A percentile compares a stretch with the other conserved stretches of the same genome.
These are phyloP conservation scores for Trichoderma sp. DNA, from an alignment of 2,329 filamentous ascomycete species.

Conservation along the genomic window DNA sequence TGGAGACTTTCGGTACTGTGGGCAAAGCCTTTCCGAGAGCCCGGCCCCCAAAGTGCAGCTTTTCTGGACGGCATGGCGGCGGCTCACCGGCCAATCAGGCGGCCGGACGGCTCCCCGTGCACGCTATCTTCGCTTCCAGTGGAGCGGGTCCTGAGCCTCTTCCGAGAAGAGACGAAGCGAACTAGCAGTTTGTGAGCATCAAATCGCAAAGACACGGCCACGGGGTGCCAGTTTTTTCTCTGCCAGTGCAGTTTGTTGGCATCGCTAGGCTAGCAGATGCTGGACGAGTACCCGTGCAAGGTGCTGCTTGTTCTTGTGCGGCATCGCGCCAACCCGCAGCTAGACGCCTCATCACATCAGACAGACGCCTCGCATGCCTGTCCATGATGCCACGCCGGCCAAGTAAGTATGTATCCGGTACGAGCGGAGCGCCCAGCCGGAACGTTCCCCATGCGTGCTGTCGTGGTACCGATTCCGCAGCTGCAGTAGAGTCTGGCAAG, in stretches of 20 bases:
- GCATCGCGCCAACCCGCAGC: not conserved
- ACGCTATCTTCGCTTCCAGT: conserved; percentile 30
- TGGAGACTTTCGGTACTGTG: not conserved
- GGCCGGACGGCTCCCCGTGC: conserved; percentile 32
- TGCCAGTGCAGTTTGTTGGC: too few relatives aligned
- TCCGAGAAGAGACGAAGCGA: conserved; percentile 2
- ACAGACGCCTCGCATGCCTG: not conserved
- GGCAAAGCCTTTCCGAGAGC: conserved; percentile 7
- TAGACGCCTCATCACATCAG: not conserved
- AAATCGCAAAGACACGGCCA: too few relatives aligned
- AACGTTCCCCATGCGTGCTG: not conserved
- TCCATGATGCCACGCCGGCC: not conserved
- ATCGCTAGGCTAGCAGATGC: not conserved
- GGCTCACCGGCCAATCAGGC: conserved; percentile 32
- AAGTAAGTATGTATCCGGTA: not conserved
- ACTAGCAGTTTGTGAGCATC: not conserved
- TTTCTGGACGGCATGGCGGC: not conserved
- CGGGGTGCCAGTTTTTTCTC: not conserved
- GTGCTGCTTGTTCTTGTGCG: not conserved
- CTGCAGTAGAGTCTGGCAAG: not conserved
- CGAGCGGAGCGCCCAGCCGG: not conserved
- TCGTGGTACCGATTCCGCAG: not conserved
- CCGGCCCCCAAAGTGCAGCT: not conserved
- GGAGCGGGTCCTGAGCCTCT: conserved; percentile 25
- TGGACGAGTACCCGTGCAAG: not conserved